phyloP scores from a whole-genome alignment of 352 stramenopile genomes.

The Phytophthora litchii region DNA sequence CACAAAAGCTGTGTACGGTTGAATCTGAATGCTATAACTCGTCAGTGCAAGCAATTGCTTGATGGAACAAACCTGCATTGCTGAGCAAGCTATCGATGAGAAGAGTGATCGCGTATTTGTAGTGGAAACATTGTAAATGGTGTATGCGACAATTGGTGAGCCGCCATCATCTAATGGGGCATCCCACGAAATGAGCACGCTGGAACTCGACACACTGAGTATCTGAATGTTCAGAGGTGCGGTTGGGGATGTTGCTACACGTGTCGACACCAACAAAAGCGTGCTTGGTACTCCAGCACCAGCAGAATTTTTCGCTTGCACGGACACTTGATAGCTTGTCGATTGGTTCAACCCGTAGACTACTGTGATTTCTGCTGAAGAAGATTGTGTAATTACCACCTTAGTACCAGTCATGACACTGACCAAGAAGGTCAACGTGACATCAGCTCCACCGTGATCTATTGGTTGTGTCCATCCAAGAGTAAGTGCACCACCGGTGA shows the following conservation, averaged over 20 bases:
- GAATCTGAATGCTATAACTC: conserved; percentile 50
- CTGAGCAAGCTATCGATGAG: conserved; percentile 28
- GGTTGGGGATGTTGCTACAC: conserved; percentile 27
- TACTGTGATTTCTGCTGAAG: conserved; percentile 6
- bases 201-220: conserved; percentile 44
- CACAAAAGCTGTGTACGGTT: conserved; percentile 34
- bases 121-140: conserved; percentile 41
- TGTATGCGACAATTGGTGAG: conserved; percentile 51
- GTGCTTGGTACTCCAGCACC: conserved; percentile 32
- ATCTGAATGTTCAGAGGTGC: conserved; percentile 39
- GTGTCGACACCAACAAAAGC: conserved; percentile 35
- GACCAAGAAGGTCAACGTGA: conserved; percentile 39
- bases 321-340: conserved; percentile 52
- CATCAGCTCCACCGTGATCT: conserved; percentile 39
- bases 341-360: conserved; percentile 53
- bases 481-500: conserved; percentile 48
- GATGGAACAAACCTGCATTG: conserved; percentile 45
- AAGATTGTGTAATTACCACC: conserved; percentile 8
- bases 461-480: conserved; percentile 50
- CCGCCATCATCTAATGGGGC: conserved; percentile 54
- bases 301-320: conserved; percentile 39
- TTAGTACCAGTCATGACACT: conserved; percentile 20
- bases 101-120: conserved; percentile 26
- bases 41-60: conserved; percentile 46
- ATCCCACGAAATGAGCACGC: conserved; percentile 50